phyloP scores from a whole-genome alignment of 1,284 basidiomycete species.

The Malassezia dermatis region DNA sequence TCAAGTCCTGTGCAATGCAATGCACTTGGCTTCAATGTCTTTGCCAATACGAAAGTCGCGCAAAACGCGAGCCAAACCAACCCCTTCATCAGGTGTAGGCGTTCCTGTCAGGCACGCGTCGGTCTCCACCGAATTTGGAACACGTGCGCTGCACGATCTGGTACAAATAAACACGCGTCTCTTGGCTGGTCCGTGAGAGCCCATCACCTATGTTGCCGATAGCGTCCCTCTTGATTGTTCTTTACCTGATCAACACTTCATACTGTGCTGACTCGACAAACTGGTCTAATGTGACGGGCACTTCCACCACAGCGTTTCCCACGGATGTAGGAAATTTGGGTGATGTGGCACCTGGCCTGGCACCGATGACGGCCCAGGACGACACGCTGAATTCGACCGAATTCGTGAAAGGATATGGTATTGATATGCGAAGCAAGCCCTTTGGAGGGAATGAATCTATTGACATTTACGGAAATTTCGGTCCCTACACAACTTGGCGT shows the following conservation, averaged over 20 bases:
- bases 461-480: constrained; percentile 33
- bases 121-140: neutral
- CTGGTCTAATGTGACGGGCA: constrained; percentile 16
- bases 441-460: constrained; percentile 17
- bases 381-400: constrained; percentile 22
- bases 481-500: constrained; percentile 11
- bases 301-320: constrained; percentile 23
- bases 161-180: neutral
- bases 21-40: neutral
- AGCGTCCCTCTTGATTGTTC: neutral
- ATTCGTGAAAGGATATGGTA: constrained; percentile 1
- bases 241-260: neutral
- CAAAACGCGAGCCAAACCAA: neutral
- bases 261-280: neutral
- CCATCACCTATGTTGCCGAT: neutral
- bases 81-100: neutral
- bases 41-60: neutral
- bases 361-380: constrained; percentile 32
- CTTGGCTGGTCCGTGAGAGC: neutral
- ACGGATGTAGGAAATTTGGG: constrained; percentile 39
- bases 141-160: neutral
- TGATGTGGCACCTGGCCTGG: constrained; percentile 17
- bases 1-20: neutral
- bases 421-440: constrained; percentile 27
- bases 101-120: neutral